Base-by-base conservation (phyloP, 495 filamentous ascomycete species). In the Pyronema omphalodes region DNA sequence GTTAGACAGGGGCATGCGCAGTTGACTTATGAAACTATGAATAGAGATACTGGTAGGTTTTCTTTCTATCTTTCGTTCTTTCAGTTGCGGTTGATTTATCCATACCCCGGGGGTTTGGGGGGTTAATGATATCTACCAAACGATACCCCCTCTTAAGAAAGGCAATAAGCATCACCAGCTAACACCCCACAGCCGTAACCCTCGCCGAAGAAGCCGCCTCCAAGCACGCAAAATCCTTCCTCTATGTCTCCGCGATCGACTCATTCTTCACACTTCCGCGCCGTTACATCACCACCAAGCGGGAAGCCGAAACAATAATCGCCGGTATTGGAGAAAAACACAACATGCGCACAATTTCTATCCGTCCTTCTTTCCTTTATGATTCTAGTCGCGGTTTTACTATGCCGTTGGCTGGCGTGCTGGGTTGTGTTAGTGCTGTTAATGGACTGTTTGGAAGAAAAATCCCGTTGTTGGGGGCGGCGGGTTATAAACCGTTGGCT, bases 1-100 rank as follows among this genome's bases (percentile, higher is more conserved):
- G 70, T 87, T 8, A 39, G 58, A 0, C 69, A 70, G 54, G 63
- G 69, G 45, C 58, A 69, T 34, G 71, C 71, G 37, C 79, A 74
- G 5, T 68, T 94, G 62, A 95, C 88, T 37, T 98, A 98, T 71
- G 91, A 98, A 74, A 76, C 87, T 57, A 95, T 98, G 86, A 98
- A 98, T 71, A 77, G 91, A 55, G 93, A 98, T 65, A 77, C 79
- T 44, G 78, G 77, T 80, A 64, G 44, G 68, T 66, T 17, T 19
- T 14, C 39, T 44, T 40, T n/a, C 46, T n/a, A n/a, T n/a, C n/a
- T n/a, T 11, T n/a, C n/a, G n/a, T n/a, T n/a, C n/a, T n/a, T n/a
- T n/a, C n/a, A 5, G 2, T 29, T 29, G 23, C 5, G 23, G 23
- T 5, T 29, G 23, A 29, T 29, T 29, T 29, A 29, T n/a, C n/a